Evolutionary conservation across 345 rosid species (phyloP), one percentile per base, ranked within the genome.

Genomic region (Citrus hindsii): DNA sequence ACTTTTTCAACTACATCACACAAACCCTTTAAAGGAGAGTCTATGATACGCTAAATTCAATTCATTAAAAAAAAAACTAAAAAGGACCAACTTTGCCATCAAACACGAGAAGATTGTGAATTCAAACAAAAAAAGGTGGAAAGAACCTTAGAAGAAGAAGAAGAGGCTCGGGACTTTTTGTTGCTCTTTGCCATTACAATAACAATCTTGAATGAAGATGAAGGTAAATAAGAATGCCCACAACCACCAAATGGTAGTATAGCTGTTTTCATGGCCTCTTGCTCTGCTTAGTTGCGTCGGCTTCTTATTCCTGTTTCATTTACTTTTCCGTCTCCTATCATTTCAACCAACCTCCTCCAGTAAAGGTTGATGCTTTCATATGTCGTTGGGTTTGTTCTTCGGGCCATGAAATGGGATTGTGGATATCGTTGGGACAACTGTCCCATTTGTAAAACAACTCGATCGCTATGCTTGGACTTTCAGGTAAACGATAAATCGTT

Each of bases 121-220:
- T n/a, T 67, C 51, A 42, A 42, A 42, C 51, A 42, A 42, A 42
- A 19, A 38, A n/a, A 9, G 1, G 24, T 22, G 2, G 16, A 67
- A 38, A 37, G 22, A 74, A 89, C 89, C 90, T 89, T 84, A 67
- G 82, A 74, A 72, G 84, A 79, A 40, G 46, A 40, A 42, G 88
- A 5, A 82, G 55, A 18, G 7, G 87, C 62, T n/a, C 69, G 81
- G 58, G 83, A 78, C 28, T 73, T 90, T 78, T 84, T 89, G 86
- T 69, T 83, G 87, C 77, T 81, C 84, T 85, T 90, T 16, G 81
- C 89, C 86, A 86, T 88, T 58, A 82, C 76, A 1, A 83, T 86
- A 38, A 84, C 69, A 62, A 79, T 76, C 70, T 79, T 87, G 71
- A 76, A 74, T 24, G 77, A 74, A 18, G 86, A 84, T 4, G 84